Evolutionary conservation across 176 grass and related monocot genomes (phyloP), one percentile per base, ranked within the genome.

Genomic region (Musa troglodytarum): DNA sequence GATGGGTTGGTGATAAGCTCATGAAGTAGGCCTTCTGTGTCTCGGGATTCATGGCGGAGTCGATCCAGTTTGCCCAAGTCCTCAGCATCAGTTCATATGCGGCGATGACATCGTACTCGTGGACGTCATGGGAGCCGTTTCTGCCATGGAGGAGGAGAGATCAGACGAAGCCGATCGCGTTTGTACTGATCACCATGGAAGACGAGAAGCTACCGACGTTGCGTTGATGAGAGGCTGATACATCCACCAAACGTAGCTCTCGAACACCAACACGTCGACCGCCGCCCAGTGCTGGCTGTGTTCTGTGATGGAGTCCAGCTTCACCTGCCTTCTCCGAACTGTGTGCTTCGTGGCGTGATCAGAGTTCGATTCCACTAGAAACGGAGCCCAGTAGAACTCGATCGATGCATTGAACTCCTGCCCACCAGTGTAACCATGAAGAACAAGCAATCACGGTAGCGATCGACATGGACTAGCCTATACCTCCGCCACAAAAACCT

Each of bases 341-440:
- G 68, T 82, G 53, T 86, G 85, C 51, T 81, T 82, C 66, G 25
- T 82, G 43, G 91, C 86, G 52, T 95, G 79, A 76, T 95, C 91
- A 0, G 88, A 81, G 72, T 95, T 95, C 53, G 91, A 95, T 73
- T 86, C 72, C 49, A 95, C 91, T 64, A 95, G 72, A 77, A 95
- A 95, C 0, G 91, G 91, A 67, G 91, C 83, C 91, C 91, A 95
- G 82, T 90, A 95, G 78, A 95, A 95, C 81, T 95, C 91, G 51
- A 95, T 76, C 1, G 91, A 89, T 2, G 88, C 88, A 85, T 95
- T 95, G 83, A 85, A 95, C 72, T 90, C 88, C 85, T 91, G 63
- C 20, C 59, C 69, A 64, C 6, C 63, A 53, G 54, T 54, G 8
- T 49, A 53, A 57, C 66, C 76, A 74, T 70, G 14, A 11, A 9